Base-by-base conservation (phyloP, 2,329 filamentous ascomycete genomes). In the Cladophialophora bantiana region DNA sequence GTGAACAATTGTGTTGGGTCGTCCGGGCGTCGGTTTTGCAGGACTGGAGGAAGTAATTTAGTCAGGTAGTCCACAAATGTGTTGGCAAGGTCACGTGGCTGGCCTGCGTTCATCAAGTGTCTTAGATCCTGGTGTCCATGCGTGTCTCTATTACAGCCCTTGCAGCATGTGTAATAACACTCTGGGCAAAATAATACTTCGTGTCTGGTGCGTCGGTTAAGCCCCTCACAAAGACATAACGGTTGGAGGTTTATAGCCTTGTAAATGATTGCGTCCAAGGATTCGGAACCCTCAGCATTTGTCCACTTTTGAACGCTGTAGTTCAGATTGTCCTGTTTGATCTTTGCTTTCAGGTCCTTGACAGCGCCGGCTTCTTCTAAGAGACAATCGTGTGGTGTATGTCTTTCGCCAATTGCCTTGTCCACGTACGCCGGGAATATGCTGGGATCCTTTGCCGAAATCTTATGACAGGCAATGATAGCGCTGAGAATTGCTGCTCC, bases 401-500 rank as follows among this genome's bases (percentile, higher is more conserved):
- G 7, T 7, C 7, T 12, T 31, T 61, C 18, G 20, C 31, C 48
- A n/a, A 38, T 31, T 53, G 45, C 5, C 48, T 35, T 15, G 32
- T 54, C 34, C 12, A 38, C 31, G 59, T 57, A 58, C 34, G 57
- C 20, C 20, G 59, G 31, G 38, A 69, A 69, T 20, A 65, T 55
- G 38, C 54, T 57, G n/a, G 34, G 15, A 9, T 36, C 35, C 9
- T 52, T 34, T 10, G 38, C 45, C 20, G 40, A 31, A 13, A 56
- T 56, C 15, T 64, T 71, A 56, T 74, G 73, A 63, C 69, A 76
- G 31, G 77, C 74, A 42, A 88, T 83, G 1, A 94, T 75, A 0
- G 86, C 83, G 1, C 86, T 80, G 1, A 92, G 72, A 1, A 91
- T 83, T 0, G 86, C 85, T 1, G 85, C 82, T 2, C 88, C 89